Evolutionary conservation across 495 filamentous ascomycete genomes (phyloP), one percentile per base, ranked within the genome.

Genomic region (Aspergillus asperescens): DNA sequence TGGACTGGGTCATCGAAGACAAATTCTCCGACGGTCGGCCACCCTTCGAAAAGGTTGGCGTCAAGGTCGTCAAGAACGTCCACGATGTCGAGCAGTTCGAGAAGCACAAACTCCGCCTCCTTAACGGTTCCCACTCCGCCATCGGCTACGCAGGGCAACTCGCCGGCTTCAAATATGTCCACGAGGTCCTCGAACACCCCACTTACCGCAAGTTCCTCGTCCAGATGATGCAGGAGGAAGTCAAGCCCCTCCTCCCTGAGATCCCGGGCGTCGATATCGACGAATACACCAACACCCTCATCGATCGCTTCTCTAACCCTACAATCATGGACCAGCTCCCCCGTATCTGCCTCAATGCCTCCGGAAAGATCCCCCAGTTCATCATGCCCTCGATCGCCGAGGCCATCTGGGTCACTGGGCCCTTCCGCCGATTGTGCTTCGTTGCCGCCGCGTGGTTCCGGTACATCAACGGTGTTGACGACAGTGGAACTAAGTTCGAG

Each of bases 381-480:
- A 75, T 75, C 58, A 75, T 76, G 72, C 73, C 73, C 7, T 72
- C 72, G 1, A 71, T 76, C 48, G 73, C 73, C 48, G 73, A 76
- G 60, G 65, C 65, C 6, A 76, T 76, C 48, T 71, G 69, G 70
- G 67, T 62, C 0, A 67, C 56, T 12, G 67, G 65, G n/a, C 71
- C 72, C 1, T 72, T 76, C 67, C 68, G 69, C 8, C 68, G 70
- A 7, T 62, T 76, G 39, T 71, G 66, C 57, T 76, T 75, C 55
- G 61, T 68, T 38, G 67, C 70, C 0, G 73, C 73, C 10, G 68
- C 69, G 19, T 76, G 73, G 73, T 75, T 76, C 65, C 64, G 48
- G 4, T 76, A 74, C 50, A 20, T 76, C 32, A 66, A 72, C 22
- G 73, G 73, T 1, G 62, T 74, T 19, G 71, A 75, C 19, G 73